Conservation (phyloP, 768 basidiomycete species). For the Tricholomella constricta region DNA sequence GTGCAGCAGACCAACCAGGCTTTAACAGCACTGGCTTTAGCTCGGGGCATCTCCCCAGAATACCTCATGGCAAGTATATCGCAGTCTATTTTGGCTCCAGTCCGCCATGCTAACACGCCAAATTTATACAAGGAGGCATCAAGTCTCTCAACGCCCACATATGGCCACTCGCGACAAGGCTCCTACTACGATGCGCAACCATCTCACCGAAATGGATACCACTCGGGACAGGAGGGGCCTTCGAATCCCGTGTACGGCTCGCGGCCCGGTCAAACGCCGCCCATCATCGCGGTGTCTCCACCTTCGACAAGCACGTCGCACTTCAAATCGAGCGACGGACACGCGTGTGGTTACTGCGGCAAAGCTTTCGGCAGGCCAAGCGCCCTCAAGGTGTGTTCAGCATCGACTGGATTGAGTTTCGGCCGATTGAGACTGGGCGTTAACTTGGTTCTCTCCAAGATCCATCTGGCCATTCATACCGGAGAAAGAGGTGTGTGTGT, state of each 20-base stretch:
- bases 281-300: neutral
- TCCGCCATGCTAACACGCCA: neutral
- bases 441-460: slow-evolving; percentile 7
- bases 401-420: neutral
- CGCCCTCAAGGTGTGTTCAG: slow-evolving; percentile 22
- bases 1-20: slow-evolving; percentile 26
- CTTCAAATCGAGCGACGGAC: slow-evolving; percentile 18
- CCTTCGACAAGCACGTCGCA: slow-evolving; percentile 1
- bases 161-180: neutral
- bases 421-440: slow-evolving; percentile 1
- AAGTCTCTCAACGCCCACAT: slow-evolving; percentile 3
- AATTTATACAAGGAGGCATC: slow-evolving; percentile 8
- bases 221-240: slow-evolving; percentile 6
- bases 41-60: slow-evolving; percentile 18
- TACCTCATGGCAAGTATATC: slow-evolving; percentile 14
- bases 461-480: slow-evolving; percentile 26
- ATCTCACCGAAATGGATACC: neutral
- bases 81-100: neutral
- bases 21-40: slow-evolving; percentile 20
- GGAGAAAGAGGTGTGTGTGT: slow-evolving; percentile 24
- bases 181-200: slow-evolving; percentile 9
- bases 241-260: neutral
- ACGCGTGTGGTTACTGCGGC: slow-evolving; percentile 23
- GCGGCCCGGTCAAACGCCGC: slow-evolving; percentile 11
- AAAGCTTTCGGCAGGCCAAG: slow-evolving; percentile 25